A percentile compares a stretch with the other conserved stretches of the same genome.
Conservation (phyloP, 192 early-diverging fungal species). For the Mortierella alpina region DNA sequence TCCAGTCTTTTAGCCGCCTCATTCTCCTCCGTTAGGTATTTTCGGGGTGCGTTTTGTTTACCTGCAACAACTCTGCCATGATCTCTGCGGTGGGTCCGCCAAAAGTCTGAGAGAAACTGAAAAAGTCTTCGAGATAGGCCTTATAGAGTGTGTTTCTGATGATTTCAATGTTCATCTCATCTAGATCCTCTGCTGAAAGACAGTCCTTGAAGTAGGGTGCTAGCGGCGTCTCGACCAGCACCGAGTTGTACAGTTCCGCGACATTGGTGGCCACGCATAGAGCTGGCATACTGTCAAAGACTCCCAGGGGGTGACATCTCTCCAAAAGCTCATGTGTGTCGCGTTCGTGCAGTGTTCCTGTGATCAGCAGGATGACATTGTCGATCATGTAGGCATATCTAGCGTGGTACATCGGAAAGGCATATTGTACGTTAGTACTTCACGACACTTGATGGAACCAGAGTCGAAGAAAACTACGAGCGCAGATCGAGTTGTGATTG, state of each 20-base stretch:
- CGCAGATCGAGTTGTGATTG: not conserved
- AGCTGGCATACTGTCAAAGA: constrained; percentile 98
- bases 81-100: constrained; percentile 90
- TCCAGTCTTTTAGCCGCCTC: not conserved
- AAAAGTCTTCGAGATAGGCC: constrained; percentile 99
- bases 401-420: constrained; percentile 46
- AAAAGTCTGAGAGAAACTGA: constrained; percentile 77
- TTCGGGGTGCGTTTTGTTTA: too few species aligned
- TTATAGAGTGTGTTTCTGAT: constrained; percentile 99
- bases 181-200: constrained; percentile 94
- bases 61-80: constrained; percentile 93
- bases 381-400: constrained; percentile 99
- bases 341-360: constrained; percentile 97
- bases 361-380: constrained; percentile 98
- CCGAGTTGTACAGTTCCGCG: constrained; percentile 94
- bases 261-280: constrained; percentile 98
- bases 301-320: constrained; percentile 96
- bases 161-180: constrained; percentile 99
- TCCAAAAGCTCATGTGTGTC: constrained; percentile 98
- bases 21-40: too few species aligned
- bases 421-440: not conserved
- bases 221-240: constrained; percentile 94
- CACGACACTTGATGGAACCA: not conserved
- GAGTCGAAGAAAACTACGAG: constrained; percentile 1
- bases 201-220: constrained; percentile 99